These are phyloP conservation scores for Penicillium maclennaniae DNA, from an alignment of 495 filamentous ascomycete genomes.

Conservation along the genomic window DNA sequence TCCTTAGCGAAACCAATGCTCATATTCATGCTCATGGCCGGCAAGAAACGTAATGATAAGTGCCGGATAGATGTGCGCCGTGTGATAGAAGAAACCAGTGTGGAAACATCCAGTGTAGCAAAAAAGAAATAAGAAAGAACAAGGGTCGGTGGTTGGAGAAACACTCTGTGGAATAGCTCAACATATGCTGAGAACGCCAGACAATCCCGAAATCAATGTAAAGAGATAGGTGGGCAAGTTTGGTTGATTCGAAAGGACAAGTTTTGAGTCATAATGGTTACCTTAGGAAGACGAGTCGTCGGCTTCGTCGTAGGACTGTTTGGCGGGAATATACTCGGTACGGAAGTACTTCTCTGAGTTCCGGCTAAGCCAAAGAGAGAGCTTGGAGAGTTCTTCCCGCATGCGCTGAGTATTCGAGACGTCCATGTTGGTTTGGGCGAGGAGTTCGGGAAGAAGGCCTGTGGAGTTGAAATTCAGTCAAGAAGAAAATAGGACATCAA, in stretches of 20 bases:
- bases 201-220: not conserved
- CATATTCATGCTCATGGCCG: not conserved
- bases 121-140: too few species aligned
- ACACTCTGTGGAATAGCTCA: not conserved
- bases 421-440: slow-evolving; percentile 98
- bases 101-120: too few species aligned
- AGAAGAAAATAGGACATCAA: not conserved
- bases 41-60: not conserved
- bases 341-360: slow-evolving; percentile 72
- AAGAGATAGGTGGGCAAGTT: not conserved
- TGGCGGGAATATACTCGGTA: slow-evolving; percentile 67
- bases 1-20: not conserved
- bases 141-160: not conserved
- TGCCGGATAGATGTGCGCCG: not conserved
- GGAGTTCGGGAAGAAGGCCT: slow-evolving; percentile 90
- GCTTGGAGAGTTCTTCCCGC: slow-evolving; percentile 77
- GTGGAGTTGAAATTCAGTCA: not conserved
- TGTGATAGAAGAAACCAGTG: not conserved
- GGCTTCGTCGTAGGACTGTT: slow-evolving; percentile 37
- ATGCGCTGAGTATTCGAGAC: slow-evolving; percentile 79
- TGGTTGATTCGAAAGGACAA: not conserved
- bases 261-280: too few species aligned
- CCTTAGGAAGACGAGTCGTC: not conserved
- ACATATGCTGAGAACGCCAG: not conserved
- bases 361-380: slow-evolving; percentile 75